A percentile compares a stretch with the other conserved stretches of the same genome.
phyloP scores from a whole-genome alignment of 768 basidiomycete species.

The Macrolepiota dolichaula region DNA sequence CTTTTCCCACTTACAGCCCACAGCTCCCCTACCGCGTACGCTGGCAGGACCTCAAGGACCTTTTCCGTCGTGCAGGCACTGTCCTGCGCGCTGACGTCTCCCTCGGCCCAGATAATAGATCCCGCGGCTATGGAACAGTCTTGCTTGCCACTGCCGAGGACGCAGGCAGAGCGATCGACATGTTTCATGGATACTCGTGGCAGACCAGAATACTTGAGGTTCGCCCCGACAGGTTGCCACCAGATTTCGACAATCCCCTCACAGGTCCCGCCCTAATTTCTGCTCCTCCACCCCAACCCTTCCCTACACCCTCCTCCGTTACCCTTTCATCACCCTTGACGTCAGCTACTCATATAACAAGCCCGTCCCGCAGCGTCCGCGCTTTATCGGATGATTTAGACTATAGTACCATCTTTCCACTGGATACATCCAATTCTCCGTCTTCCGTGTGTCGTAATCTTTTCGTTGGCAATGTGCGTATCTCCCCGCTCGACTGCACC shows the following conservation, averaged over 20 bases:
- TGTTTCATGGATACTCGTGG: conserved; percentile 98
- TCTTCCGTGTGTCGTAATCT: conserved; percentile 46
- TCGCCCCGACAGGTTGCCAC: conserved; percentile 77
- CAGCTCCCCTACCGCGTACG: conserved; percentile 95
- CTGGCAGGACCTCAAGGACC: conserved; percentile 99
- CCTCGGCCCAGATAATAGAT: conserved; percentile 85
- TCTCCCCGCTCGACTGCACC: conserved; percentile 10
- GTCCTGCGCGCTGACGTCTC: conserved; percentile 78
- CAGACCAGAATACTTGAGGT: conserved; percentile 92
- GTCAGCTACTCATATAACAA: conserved; percentile 7
- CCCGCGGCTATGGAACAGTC: conserved; percentile 92
- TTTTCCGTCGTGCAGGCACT: conserved; percentile 93
- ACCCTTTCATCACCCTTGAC: conserved; percentile 13
- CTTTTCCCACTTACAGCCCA: conserved; percentile 11
- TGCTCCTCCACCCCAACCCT: conserved; percentile 11
- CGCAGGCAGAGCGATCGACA: conserved; percentile 89
- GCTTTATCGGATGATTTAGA: conserved; percentile 23
- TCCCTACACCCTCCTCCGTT: conserved; percentile 9
- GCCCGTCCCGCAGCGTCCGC: conserved; percentile 11
- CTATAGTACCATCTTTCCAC: conserved; percentile 13
- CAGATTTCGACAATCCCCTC: conserved; percentile 44
- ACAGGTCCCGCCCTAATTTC: conserved; percentile 21
- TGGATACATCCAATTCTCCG: conserved; percentile 18
- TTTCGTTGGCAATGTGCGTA: conserved; percentile 84
- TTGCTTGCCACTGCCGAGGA: conserved; percentile 93